A percentile compares a stretch with the other conserved stretches of the same genome.
Evolutionary conservation across 352 stramenopile genomes (phyloP).

Genomic region (Pythium dissimile): DNA sequence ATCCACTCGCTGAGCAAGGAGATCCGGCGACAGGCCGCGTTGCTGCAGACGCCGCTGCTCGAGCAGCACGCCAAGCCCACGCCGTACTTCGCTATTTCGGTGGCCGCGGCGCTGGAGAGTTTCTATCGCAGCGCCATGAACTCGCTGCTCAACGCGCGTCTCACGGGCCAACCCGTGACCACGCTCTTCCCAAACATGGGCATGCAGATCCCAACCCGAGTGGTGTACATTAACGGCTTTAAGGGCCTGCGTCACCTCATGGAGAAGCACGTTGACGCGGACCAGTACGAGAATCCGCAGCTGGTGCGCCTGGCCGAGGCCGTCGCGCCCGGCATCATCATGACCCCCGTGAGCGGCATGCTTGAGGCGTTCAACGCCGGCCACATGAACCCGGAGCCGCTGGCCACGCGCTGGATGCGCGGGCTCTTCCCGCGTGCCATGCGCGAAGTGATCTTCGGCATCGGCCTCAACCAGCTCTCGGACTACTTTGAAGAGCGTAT

Average conservation of each 20-base stretch:
- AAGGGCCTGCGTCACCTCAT: constrained; percentile 87
- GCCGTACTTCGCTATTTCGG: constrained; percentile 88
- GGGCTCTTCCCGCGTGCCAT: constrained; percentile 80
- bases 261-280: constrained; percentile 83
- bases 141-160: constrained; percentile 86
- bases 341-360: constrained; percentile 91
- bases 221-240: constrained; percentile 94
- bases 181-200: constrained; percentile 93
- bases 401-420: constrained; percentile 87
- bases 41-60: constrained; percentile 86
- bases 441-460: constrained; percentile 92
- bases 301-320: constrained; percentile 75
- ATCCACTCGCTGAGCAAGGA: constrained; percentile 87
- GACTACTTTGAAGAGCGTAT: constrained; percentile 94
- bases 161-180: constrained; percentile 72
- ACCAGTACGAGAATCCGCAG: constrained; percentile 80
- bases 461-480: constrained; percentile 92
- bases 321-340: constrained; percentile 87
- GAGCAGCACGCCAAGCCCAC: constrained; percentile 90
- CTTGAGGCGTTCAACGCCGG: constrained; percentile 92
- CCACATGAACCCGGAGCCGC: constrained; percentile 91
- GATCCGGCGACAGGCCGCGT: constrained; percentile 80
- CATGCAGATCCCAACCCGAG: constrained; percentile 90
- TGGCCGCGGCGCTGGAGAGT: constrained; percentile 89
- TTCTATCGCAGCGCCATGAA: constrained; percentile 94